Base-by-base conservation (phyloP, 2,329 filamentous ascomycete genomes). In the Blastomyces silverae region DNA sequence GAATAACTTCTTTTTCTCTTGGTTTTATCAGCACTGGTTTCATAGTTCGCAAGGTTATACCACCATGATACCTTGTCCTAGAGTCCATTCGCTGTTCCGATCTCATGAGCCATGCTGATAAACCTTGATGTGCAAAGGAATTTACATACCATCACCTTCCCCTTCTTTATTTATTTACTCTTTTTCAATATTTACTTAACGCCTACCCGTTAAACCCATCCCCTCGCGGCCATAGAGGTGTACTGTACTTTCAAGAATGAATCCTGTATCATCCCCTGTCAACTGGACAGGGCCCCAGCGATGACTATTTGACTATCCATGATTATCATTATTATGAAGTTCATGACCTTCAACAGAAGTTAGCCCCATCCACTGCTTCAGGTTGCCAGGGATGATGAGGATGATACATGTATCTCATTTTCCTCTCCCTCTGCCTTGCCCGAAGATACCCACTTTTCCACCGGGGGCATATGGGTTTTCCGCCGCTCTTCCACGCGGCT, bases 401-500 rank as follows among this genome's bases (percentile, higher is more conserved):
- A 2, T 44, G 39, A 10, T 44, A 10, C n/a, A n/a, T n/a, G 39
- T 17, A 17, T 1, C 42, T 34, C 34, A 4, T 37, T 10, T 37
- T 37, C 34, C 34, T 37, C 10, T 37, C 8, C n/a, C 7, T 22
- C n/a, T 8, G 7, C 46, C n/a, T 8, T 50, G n/a, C n/a, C n/a
- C 20, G 7, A 50, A 44, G 11, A 25, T 50, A 25, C 25, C 11
- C 52, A 31, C 25, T 55, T 55, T 20, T 13, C 10, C 34, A 28
- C 46, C n/a, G 20, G 46, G 22, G 20, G 25, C 20, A 31, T 25
- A 4, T 22, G 13, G 22, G 31, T 20, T 37, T 31, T 55, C 52
- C 28, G 28, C 52, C 52, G 28, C 31, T 55, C 22, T 55, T 31
- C 22, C 52, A 31, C 25, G 52, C 55, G 55, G 55, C 31, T 57